phyloP scores from a whole-genome alignment of 306 rosid genomes.

The Medicago arabica region DNA sequence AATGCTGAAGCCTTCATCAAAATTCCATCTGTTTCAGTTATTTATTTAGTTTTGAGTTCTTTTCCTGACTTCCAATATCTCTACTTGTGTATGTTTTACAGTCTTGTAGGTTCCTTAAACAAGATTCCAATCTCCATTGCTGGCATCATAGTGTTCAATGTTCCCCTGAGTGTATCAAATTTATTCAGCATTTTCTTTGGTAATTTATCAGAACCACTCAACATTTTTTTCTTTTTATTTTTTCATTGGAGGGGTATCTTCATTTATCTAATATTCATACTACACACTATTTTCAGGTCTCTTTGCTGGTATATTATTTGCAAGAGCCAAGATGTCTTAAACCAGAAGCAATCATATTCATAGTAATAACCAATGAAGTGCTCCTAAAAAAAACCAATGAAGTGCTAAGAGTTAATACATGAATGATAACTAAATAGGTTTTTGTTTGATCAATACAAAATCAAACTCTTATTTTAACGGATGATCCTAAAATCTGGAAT shows the following conservation, averaged over 20 bases:
- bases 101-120: constrained; percentile 94
- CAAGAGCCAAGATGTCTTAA: constrained; percentile 81
- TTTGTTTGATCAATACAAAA: constrained; percentile 32
- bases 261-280: not conserved
- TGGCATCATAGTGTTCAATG: constrained; percentile 78
- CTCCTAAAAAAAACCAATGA: no score
- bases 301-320: constrained; percentile 84
- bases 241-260: not conserved
- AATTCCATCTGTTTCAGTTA: not conserved
- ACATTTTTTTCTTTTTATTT: not conserved
- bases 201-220: constrained; percentile 45
- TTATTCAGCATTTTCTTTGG: constrained; percentile 85
- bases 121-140: constrained; percentile 88
- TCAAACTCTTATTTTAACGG: not conserved
- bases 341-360: constrained; percentile 20
- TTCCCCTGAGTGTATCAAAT: constrained; percentile 70
- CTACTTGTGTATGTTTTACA: constrained; percentile 43
- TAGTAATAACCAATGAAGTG: constrained; percentile 28
- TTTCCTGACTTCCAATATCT: not conserved
- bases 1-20: not conserved
- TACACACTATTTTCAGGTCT: constrained; percentile 65
- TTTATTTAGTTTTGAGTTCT: constrained; percentile 14
- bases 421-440: constrained; percentile 28
- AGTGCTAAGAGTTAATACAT: constrained; percentile 30
- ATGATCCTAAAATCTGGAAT: constrained; percentile 10